These are phyloP conservation scores for Solanum chilense DNA, from an alignment of 257 asterid species.

Conservation along the genomic window DNA sequence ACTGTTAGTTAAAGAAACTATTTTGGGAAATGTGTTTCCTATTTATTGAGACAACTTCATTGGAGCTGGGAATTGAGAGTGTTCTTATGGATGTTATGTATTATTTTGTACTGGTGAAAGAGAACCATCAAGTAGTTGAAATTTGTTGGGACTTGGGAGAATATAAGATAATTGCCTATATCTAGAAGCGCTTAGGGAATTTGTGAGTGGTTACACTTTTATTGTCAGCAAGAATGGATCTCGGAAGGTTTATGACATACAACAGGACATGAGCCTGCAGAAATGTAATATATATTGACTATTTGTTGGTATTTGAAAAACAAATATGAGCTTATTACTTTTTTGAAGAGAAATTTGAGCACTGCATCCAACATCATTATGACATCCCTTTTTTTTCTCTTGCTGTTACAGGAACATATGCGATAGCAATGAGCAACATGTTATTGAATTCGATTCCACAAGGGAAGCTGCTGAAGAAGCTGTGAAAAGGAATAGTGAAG, in stretches of 20 bases:
- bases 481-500: slow-evolving; percentile 29
- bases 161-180: neutral
- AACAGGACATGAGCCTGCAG: neutral
- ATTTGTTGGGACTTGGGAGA: neutral
- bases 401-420: slow-evolving; percentile 36
- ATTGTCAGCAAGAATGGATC: neutral
- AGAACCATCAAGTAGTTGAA: neutral
- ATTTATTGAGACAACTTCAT: neutral
- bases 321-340: neutral
- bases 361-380: neutral
- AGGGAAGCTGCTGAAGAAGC: slow-evolving; percentile 59
- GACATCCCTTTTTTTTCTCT: neutral
- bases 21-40: neutral
- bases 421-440: slow-evolving; percentile 47
- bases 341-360: neutral
- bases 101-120: neutral
- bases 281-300: neutral
- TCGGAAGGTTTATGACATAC: neutral
- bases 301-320: neutral
- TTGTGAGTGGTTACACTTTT: neutral
- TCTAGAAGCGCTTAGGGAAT: neutral
- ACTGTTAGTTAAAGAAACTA: neutral
- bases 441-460: slow-evolving; percentile 46
- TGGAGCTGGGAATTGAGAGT: neutral
- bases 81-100: neutral